Evolutionary conservation across 2,329 filamentous ascomycete species (phyloP).

Genomic region (Neurospora crassa): DNA sequence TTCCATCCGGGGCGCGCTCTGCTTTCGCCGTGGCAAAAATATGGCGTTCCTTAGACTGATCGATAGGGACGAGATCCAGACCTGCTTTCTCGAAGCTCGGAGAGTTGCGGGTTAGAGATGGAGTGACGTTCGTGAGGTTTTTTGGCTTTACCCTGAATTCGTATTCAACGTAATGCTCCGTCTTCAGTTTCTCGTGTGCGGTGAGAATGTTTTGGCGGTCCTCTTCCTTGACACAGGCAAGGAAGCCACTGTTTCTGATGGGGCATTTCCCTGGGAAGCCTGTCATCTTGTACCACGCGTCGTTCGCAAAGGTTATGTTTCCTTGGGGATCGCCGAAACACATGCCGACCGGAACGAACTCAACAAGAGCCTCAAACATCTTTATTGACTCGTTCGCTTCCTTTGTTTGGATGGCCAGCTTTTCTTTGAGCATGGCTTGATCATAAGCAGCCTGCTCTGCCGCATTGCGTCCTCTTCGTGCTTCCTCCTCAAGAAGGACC

Average conservation of each 20-base stretch:
- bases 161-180: slow-evolving; percentile 31
- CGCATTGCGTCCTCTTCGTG: slow-evolving; percentile 44
- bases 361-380: slow-evolving; percentile 60
- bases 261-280: slow-evolving; percentile 28
- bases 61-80: slow-evolving; percentile 24
- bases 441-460: slow-evolving; percentile 59
- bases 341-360: slow-evolving; percentile 66
- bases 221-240: slow-evolving; percentile 36
- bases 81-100: slow-evolving; percentile 28
- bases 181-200: slow-evolving; percentile 32
- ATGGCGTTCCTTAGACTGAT: slow-evolving; percentile 29
- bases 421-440: slow-evolving; percentile 54
- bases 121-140: slow-evolving; percentile 13
- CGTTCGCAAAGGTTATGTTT: slow-evolving; percentile 60
- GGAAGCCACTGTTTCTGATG: slow-evolving; percentile 24
- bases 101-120: slow-evolving; percentile 23
- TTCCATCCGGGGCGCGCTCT: slow-evolving; percentile 33
- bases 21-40: slow-evolving; percentile 38
- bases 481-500: slow-evolving; percentile 62
- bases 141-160: slow-evolving; percentile 34
- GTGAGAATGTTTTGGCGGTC: slow-evolving; percentile 31
- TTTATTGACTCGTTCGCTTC: slow-evolving; percentile 46
- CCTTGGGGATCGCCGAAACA: slow-evolving; percentile 59
- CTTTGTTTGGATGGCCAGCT: slow-evolving; percentile 47
- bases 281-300: slow-evolving; percentile 50